A percentile compares a stretch with the other conserved stretches of the same genome.
phyloP scores from a whole-genome alignment of 2,329 filamentous ascomycete genomes.

The Colletotrichum simmondsii region DNA sequence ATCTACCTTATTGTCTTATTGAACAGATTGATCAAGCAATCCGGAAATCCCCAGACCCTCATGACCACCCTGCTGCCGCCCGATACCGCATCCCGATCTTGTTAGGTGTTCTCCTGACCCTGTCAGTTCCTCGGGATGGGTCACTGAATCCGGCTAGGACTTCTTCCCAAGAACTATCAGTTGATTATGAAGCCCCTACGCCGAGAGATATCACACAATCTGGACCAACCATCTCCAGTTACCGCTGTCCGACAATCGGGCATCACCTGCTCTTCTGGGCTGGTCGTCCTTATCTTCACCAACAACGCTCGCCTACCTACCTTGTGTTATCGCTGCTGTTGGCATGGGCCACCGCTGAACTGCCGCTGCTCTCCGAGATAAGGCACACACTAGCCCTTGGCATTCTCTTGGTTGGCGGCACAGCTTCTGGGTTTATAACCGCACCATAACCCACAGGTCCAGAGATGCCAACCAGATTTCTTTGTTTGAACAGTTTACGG shows the following conservation, averaged over 20 bases:
- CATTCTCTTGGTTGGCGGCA: neutral
- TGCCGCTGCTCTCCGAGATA: neutral
- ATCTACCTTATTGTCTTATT: neutral
- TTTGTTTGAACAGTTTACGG: too few relatives aligned
- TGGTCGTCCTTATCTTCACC: conserved; percentile 12
- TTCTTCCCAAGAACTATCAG: neutral
- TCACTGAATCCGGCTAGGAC: conserved; percentile 11
- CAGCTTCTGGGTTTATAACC: neutral
- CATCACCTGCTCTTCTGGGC: conserved; percentile 19
- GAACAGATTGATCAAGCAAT: neutral
- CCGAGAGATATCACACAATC: conserved; percentile 11
- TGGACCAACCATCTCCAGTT: conserved; percentile 1
- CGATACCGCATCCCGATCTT: too few relatives aligned
- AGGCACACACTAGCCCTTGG: neutral
- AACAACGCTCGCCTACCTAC: neutral
- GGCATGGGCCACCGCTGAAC: neutral
- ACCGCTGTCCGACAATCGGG: neutral
- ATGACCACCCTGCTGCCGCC: neutral
- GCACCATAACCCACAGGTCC: neutral
- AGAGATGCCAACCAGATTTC: too few relatives aligned
- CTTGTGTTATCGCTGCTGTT: neutral
- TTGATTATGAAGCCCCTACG: neutral
- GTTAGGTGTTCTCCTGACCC: neutral
- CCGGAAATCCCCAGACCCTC: neutral
- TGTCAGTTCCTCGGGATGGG: neutral